phyloP scores from a whole-genome alignment of 2,329 filamentous ascomycete species.

The Fusarium robinianum region DNA sequence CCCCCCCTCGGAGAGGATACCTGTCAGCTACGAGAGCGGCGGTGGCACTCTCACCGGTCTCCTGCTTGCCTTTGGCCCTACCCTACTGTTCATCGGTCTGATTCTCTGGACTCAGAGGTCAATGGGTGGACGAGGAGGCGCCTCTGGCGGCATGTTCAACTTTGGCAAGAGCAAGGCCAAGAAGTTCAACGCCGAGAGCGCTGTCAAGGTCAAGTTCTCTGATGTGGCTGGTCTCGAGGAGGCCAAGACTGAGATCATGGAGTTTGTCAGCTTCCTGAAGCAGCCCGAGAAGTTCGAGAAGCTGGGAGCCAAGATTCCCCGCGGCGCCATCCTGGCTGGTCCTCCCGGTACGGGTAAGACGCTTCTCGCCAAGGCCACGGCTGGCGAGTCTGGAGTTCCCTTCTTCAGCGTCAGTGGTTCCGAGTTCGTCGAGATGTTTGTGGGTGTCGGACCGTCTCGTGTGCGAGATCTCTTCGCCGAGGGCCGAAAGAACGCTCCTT shows the following conservation, averaged over 20 bases:
- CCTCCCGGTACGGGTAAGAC: constrained; percentile 99
- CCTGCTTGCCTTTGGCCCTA: constrained; percentile 80
- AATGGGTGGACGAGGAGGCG: constrained; percentile 68
- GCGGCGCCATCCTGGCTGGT: constrained; percentile 95
- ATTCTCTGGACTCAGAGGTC: constrained; percentile 80
- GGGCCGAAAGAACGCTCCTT: constrained; percentile 93
- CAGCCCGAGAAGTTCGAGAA: constrained; percentile 90
- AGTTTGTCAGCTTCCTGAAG: constrained; percentile 97
- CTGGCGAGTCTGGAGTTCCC: constrained; percentile 93
- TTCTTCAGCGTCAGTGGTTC: constrained; percentile 99
- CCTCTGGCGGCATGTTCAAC: constrained; percentile 82
- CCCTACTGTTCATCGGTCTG: constrained; percentile 80
- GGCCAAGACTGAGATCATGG: constrained; percentile 98
- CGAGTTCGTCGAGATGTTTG: constrained; percentile 99
- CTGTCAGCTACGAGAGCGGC: constrained; percentile 83
- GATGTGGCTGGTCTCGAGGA: constrained; percentile 99
- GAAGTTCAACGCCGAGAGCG: constrained; percentile 95
- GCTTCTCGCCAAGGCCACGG: constrained; percentile 93
- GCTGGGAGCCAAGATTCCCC: constrained; percentile 95
- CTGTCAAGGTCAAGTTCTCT: constrained; percentile 94
- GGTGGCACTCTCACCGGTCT: constrained; percentile 75
- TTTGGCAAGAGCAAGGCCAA: constrained; percentile 96
- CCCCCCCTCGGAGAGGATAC: constrained; percentile 84
- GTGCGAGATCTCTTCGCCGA: constrained; percentile 94
- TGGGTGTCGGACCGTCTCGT: constrained; percentile 94